Evolutionary conservation across 148 eudicot genomes (phyloP).

Genomic region (Cornus kousa): DNA sequence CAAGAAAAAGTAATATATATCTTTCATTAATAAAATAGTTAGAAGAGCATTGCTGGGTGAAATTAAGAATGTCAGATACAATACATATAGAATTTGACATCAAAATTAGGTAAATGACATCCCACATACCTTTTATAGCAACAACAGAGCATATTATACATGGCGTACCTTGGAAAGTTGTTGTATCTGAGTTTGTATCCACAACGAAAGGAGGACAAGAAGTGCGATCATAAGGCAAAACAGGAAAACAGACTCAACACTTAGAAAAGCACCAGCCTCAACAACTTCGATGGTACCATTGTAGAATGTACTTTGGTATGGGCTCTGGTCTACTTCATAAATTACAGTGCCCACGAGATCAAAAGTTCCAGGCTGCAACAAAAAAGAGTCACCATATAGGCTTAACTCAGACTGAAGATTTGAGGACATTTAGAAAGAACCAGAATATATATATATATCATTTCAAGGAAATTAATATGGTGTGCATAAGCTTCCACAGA

Average conservation of each 20-base stretch:
- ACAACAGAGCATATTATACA: neutral
- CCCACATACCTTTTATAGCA: neutral
- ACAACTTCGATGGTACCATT: slow-evolving; percentile 90
- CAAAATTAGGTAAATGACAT: neutral
- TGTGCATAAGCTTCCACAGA: neutral
- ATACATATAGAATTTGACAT: neutral
- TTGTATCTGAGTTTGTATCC: slow-evolving; percentile 69
- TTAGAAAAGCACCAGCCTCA: slow-evolving; percentile 74
- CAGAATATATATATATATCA: neutral
- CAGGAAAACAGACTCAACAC: slow-evolving; percentile 89
- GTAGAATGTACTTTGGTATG: slow-evolving; percentile 81
- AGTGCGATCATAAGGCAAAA: slow-evolving; percentile 65
- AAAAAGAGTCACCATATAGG: slow-evolving; percentile 5
- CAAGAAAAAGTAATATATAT: too few relatives aligned
- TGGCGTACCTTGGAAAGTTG: slow-evolving; percentile 62
- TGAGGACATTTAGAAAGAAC: neutral
- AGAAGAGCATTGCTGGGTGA: neutral
- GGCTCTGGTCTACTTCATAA: slow-evolving; percentile 76
- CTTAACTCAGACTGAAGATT: neutral
- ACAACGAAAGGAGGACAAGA: slow-evolving; percentile 62
- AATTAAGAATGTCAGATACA: neutral
- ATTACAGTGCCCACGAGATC: slow-evolving; percentile 83
- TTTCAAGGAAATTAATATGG: neutral
- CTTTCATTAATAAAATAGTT: too few relatives aligned
- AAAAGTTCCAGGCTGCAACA: slow-evolving; percentile 77